Evolutionary conservation across 345 rosid species (phyloP).

Genomic region (Eucalyptus tenuipes): DNA sequence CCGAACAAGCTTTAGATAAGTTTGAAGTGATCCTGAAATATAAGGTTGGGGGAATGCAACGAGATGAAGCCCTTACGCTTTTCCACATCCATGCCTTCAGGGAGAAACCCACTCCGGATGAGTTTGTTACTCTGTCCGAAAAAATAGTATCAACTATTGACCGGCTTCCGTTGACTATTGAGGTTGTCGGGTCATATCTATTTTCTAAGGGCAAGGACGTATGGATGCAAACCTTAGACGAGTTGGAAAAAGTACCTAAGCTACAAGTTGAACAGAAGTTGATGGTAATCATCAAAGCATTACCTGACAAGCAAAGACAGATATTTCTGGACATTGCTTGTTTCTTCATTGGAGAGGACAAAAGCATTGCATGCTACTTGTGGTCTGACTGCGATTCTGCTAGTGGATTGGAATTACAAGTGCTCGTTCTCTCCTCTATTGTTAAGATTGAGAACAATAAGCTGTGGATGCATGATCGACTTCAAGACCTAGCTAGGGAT

Average conservation of each 20-base stretch:
- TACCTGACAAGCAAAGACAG: neutral
- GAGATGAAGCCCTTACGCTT: neutral
- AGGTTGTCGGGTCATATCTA: neutral
- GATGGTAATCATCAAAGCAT: neutral
- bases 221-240: neutral
- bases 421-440: neutral
- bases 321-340: neutral
- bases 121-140: neutral
- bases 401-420: neutral
- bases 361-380: neutral
- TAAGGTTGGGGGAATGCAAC: neutral
- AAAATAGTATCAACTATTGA: neutral
- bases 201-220: neutral
- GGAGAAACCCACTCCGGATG: neutral
- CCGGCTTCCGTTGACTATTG: neutral
- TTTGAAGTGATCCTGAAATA: neutral
- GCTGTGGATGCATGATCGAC: neutral
- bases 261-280: fast-evolving
- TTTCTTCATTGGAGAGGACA: neutral
- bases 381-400: neutral
- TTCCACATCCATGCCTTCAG: neutral
- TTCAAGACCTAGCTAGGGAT: neutral
- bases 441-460: neutral
- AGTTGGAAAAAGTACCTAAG: neutral
- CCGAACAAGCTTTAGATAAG: neutral